These are phyloP conservation scores for Cenchrus americanus DNA, from an alignment of 176 grass and related monocot species.

Conservation along the genomic window DNA sequence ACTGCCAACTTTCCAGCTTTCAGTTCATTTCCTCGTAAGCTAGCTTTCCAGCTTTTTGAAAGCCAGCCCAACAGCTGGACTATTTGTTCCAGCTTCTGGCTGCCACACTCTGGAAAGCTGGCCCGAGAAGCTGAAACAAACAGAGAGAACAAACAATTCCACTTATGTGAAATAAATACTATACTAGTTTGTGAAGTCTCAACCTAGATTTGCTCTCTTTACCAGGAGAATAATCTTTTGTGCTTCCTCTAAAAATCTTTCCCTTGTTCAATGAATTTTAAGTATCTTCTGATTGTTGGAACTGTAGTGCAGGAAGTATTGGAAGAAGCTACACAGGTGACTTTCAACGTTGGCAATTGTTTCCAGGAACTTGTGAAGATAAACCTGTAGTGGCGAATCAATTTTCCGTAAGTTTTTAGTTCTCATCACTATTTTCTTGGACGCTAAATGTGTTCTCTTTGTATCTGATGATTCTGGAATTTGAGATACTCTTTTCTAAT, in stretches of 20 bases:
- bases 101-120: too few species aligned
- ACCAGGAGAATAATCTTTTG: not conserved
- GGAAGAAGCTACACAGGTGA: conserved; percentile 97
- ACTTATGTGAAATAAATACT: not conserved
- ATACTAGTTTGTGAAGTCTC: not conserved
- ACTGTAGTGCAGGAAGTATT: conserved; percentile 91
- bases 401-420: conserved; percentile 86
- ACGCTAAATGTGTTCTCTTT: not conserved
- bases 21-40: too few species aligned
- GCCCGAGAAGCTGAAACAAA: too few species aligned
- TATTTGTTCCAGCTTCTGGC: too few species aligned
- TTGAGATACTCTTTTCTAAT: not conserved
- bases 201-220: not conserved
- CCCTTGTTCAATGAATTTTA: conserved; percentile 19
- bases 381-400: conserved; percentile 82
- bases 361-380: conserved; percentile 78
- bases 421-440: conserved; percentile 18
- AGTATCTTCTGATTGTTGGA: conserved; percentile 48
- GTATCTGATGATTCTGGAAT: not conserved
- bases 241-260: not conserved
- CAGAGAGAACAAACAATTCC: not conserved
- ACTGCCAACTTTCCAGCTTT: too few species aligned
- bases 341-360: conserved; percentile 96
- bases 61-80: too few species aligned
- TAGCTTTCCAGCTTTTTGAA: too few species aligned